Conservation (phyloP, 2,329 filamentous ascomycete species). For the Venturia aucupariae region DNA sequence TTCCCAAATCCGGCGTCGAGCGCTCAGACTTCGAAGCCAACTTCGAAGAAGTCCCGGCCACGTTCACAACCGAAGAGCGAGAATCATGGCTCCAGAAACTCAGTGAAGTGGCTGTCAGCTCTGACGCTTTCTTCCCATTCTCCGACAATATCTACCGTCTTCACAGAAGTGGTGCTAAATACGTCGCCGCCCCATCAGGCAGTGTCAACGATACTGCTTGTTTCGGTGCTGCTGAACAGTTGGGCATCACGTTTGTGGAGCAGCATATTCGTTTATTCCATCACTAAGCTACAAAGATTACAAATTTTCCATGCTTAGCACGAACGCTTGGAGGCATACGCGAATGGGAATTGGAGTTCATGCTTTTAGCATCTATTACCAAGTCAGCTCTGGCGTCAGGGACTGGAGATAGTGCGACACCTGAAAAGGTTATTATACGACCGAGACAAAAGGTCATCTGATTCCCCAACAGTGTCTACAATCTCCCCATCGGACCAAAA, state of each 20-base stretch:
- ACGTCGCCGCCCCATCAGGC: constrained; percentile 85
- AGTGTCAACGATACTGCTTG: constrained; percentile 57
- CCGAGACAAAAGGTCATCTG: background rate
- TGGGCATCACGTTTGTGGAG: constrained; percentile 90
- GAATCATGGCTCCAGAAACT: constrained; percentile 79
- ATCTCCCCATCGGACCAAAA: no score
- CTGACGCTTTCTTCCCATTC: constrained; percentile 98
- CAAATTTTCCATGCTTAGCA: background rate
- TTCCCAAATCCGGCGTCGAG: constrained; percentile 76
- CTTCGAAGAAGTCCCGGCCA: constrained; percentile 78
- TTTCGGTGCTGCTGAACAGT: constrained; percentile 82
- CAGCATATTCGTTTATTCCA: constrained; percentile 92
- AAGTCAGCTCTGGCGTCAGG: background rate
- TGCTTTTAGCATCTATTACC: background rate
- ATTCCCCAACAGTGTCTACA: background rate
- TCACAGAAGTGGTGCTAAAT: constrained; percentile 81
- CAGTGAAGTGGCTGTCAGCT: constrained; percentile 73
- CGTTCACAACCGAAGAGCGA: constrained; percentile 78
- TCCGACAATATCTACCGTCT: constrained; percentile 96
- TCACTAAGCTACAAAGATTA: constrained; percentile 48
- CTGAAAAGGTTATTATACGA: background rate
- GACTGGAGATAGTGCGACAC: background rate
- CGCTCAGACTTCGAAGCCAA: constrained; percentile 76
- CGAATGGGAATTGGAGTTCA: background rate
- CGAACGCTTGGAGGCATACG: background rate